Evolutionary conservation across 768 basidiomycete genomes (phyloP), one percentile per base, ranked within the genome.

Genomic region (Agrocybe pediades): DNA sequence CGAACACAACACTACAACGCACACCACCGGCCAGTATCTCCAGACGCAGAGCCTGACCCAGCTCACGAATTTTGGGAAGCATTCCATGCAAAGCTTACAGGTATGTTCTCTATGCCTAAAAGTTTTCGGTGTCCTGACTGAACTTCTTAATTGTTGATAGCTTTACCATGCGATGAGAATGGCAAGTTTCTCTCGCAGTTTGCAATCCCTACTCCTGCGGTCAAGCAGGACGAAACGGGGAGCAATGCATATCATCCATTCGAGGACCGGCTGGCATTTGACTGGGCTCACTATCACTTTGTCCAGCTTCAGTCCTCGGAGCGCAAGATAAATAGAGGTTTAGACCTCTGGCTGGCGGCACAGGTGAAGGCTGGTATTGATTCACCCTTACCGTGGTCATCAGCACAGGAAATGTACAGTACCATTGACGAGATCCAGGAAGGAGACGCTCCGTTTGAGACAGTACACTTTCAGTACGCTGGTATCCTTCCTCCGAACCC

Each of bases 391-490:
- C 49, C 49, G 4, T 51, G 49, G 49, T 30, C 49, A 9, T 51
- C 41, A 19, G 41, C 41, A 9, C 6, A 30, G 6, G 49, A 51
- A 44, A 43, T 51, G 41, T 43, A 43, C 8, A 5, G 17, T 9
- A 50, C 49, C 3, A 41, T 50, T 19, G 49, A 50, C 25, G 23
- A 23, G 11, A 50, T 50, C 13, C 49, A 50, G 16, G 40, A 50
- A 27, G 49, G 49, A 6, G 39, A 43, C 13, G 57, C 59, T 3
- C 61, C 59, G 15, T 65, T 61, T 26, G 6, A 47, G 2, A 62
- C 61, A 2, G 49, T 56, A 21, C n/a, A 36, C 2, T 53, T 61
- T 30, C 52, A 52, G 17, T 65, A 63, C 36, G 27, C 40, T 5
- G 62, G 65, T 6, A 46, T 45, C 13, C 6, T 51, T 16, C 60